Evolutionary conservation across 23 red algal genomes (phyloP), one percentile per base, ranked within the genome.

Genomic region (Gracilariopsis chorda): DNA sequence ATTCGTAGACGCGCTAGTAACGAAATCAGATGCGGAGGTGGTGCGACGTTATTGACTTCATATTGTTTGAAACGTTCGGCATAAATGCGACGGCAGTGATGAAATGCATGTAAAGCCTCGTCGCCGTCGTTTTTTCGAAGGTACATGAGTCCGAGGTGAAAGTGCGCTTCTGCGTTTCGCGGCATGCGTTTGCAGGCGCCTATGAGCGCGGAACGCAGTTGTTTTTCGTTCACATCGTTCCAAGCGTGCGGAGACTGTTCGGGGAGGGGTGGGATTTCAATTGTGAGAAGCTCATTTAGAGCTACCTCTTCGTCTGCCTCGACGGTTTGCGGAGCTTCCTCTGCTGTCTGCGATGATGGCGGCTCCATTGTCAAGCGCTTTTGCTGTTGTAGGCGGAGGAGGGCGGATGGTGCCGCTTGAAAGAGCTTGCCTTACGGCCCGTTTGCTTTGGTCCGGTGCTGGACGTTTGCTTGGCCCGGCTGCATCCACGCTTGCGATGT

Each of bases 161-260:
- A 87, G 32, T 94, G 92, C 2, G 92, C 92, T 48, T 86, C 92
- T 19, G 92, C 84, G 68, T 94, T 94, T 34, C 80, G 59, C 42
- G 77, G 92, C 92, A 87, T 87, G 46, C 92, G 82, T 48, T 94
- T 94, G 80, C 80, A 87, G 23, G 92, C 92, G 57, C 92, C 92
- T 42, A 87, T 67, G 2, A 93, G 90, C 21, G 90, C 90, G 25
- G 90, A 93, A 0, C 82, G 80, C 24, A 93, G 80, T 24, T 93
- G 90, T 67, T 93, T 93, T 57, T 93, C 82, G 51, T 84, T 93
- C 12, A 86, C 42, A 32, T 93, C 80, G 25, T 73, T 93, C 80
- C 61, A 91, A 39, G 77, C 55, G 30, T 80, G 75, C 25, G 88
- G 88, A 12, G 76, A 45, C 48, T 34, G 52, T 13, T 80, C 76